Evolutionary conservation across 495 filamentous ascomycete species (phyloP).

Genomic region (Penicillium arizonense): DNA sequence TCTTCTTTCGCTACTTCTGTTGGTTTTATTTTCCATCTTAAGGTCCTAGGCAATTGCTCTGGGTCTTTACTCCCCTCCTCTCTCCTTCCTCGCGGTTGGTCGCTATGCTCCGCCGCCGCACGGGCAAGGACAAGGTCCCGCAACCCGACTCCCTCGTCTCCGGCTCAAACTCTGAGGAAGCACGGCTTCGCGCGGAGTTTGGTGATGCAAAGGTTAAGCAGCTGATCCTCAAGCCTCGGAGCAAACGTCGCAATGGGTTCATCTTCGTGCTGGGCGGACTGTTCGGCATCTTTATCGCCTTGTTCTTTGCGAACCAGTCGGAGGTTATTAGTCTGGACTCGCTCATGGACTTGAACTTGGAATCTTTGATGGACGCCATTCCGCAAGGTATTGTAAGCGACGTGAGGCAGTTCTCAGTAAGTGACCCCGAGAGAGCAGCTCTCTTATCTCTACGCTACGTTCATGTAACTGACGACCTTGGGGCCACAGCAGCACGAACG

Average conservation of each 20-base stretch:
- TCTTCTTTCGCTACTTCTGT: background rate
- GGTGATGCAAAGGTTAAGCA: conserved; percentile 32
- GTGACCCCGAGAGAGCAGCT: background rate
- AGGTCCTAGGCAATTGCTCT: conserved; percentile 3
- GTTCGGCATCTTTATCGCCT: conserved; percentile 76
- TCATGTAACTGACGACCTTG: background rate
- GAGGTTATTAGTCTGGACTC: conserved; percentile 81
- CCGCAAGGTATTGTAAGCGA: conserved; percentile 80
- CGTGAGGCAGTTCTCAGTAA: conserved; percentile 77
- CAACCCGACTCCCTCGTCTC: conserved; percentile 11
- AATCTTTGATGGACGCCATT: conserved; percentile 76
- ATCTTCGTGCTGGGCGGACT: conserved; percentile 82
- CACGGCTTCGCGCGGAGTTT: conserved; percentile 25
- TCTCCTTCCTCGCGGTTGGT: conserved; percentile 18
- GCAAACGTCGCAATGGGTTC: conserved; percentile 69
- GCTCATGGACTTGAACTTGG: conserved; percentile 78
- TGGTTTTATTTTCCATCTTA: conserved; percentile 3
- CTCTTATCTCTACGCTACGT: conserved; percentile 1
- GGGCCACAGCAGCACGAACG: conserved; percentile 69
- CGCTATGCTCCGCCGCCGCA: conserved; percentile 43
- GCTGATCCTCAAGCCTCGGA: conserved; percentile 49
- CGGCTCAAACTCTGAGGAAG: conserved; percentile 19
- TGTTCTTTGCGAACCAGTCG: conserved; percentile 80
- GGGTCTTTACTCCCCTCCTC: background rate
- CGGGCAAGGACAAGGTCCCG: conserved; percentile 34